Conservation (phyloP, 2,329 filamentous ascomycete genomes). For the Rutstroemia sydowiana region DNA sequence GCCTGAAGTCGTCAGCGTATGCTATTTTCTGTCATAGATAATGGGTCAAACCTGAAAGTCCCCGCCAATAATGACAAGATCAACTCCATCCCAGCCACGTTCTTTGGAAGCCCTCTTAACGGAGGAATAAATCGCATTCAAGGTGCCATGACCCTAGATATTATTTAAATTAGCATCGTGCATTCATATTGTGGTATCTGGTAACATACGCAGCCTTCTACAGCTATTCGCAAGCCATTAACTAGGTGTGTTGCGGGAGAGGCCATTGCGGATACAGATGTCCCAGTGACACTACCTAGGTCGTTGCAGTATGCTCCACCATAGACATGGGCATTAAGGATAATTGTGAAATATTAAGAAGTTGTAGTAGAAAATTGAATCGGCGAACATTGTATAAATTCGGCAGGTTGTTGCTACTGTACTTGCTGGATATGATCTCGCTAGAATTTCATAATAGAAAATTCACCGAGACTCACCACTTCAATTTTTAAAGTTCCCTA, state of each 20-base stretch:
- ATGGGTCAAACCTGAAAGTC: slow-evolving; percentile 69
- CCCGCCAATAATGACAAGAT: slow-evolving; percentile 88
- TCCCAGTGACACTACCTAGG: neutral
- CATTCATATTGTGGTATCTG: neutral
- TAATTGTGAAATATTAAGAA: too few relatives aligned
- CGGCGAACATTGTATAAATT: too few relatives aligned
- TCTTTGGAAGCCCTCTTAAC: slow-evolving; percentile 60
- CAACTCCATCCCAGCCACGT: slow-evolving; percentile 73
- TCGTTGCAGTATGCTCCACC: neutral
- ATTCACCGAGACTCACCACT: slow-evolving; percentile 2
- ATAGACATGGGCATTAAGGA: too few relatives aligned
- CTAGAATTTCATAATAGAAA: neutral
- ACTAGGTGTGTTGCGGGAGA: slow-evolving; percentile 14
- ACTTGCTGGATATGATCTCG: too few relatives aligned
- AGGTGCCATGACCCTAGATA: slow-evolving; percentile 74
- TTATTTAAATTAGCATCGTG: neutral
- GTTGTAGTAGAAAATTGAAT: too few relatives aligned
- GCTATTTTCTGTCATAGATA: neutral
- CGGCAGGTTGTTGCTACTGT: too few relatives aligned
- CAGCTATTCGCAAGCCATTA: slow-evolving; percentile 62
- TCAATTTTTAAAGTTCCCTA: neutral
- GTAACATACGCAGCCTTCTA: slow-evolving; percentile 74
- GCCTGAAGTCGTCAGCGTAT: slow-evolving; percentile 43
- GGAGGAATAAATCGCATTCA: slow-evolving; percentile 85
- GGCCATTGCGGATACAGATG: neutral